phyloP scores from a whole-genome alignment of 805 yeast species.

The Kuraishia piskuri region DNA sequence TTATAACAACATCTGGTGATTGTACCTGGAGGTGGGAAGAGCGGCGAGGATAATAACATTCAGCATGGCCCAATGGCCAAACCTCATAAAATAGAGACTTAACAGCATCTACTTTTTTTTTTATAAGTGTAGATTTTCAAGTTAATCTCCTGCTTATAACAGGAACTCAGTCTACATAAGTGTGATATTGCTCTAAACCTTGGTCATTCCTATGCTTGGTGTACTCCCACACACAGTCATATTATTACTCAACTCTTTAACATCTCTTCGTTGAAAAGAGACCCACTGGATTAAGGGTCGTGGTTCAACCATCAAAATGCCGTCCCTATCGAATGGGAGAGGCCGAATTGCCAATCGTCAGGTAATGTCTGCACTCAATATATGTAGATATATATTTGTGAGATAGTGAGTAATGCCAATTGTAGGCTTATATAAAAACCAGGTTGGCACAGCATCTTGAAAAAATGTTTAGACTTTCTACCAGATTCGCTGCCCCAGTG shows the following conservation, averaged over 20 bases:
- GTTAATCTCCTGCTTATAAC: no score
- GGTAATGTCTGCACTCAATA: background rate
- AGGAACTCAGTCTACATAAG: no score
- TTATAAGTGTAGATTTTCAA: no score
- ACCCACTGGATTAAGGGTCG: background rate
- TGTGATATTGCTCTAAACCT: no score
- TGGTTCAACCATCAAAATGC: background rate
- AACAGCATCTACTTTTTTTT: no score
- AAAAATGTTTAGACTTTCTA: slow-evolving; percentile 1
- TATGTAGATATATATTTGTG: background rate
- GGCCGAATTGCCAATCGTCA: background rate
- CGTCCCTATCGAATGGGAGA: background rate
- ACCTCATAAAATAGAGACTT: background rate
- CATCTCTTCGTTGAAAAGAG: background rate
- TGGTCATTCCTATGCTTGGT: no score
- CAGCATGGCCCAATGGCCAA: background rate
- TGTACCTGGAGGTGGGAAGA: background rate
- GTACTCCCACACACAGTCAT: no score
- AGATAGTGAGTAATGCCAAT: background rate
- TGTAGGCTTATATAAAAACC: background rate
- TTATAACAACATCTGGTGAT: background rate
- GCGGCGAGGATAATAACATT: background rate
- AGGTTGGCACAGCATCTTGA: background rate
- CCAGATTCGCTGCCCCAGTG: background rate
- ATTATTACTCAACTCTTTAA: no score